Evolutionary conservation across 768 basidiomycete genomes (phyloP).

Genomic region (Tricholoma bakamatsutake): DNA sequence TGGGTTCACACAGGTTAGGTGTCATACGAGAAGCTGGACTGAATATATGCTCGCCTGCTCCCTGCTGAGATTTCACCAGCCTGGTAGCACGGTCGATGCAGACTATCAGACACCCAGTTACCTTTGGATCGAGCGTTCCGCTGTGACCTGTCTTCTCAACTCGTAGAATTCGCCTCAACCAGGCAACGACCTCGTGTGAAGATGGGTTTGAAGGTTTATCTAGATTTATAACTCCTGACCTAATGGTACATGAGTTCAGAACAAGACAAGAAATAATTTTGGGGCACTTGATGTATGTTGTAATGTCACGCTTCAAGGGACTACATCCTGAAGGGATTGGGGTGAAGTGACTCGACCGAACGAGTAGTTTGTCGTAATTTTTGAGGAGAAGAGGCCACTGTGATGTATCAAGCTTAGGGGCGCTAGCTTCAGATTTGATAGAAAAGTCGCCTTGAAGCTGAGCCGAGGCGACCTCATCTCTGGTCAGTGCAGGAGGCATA

Average conservation of each 20-base stretch:
- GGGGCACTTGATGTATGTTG: constrained; percentile 80
- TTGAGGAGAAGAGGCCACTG: constrained; percentile 97
- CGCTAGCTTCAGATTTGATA: constrained; percentile 71
- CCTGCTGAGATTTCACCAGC: constrained; percentile 97
- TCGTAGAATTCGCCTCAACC: constrained; percentile 93
- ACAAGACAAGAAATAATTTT: neutral
- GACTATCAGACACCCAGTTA: constrained; percentile 97
- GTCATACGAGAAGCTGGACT: neutral
- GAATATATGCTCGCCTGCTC: constrained; percentile 62
- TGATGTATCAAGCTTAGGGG: constrained; percentile 86
- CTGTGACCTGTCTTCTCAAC: constrained; percentile 99
- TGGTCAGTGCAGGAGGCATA: constrained; percentile 46
- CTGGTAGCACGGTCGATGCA: constrained; percentile 98
- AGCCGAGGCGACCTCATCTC: constrained; percentile 66
- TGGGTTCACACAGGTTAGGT: constrained; percentile 20
- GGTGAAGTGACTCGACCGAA: constrained; percentile 95
- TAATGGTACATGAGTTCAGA: constrained; percentile 24
- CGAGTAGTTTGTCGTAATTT: constrained; percentile 96
- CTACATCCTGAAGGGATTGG: constrained; percentile 93
- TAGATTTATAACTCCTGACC: constrained; percentile 97
- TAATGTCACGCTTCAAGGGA: constrained; percentile 92
- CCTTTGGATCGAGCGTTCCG: constrained; percentile 97
- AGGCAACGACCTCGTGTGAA: constrained; percentile 98
- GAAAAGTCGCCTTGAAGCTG: constrained; percentile 72
- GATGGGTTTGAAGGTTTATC: constrained; percentile 99